Evolutionary conservation across 2,329 filamentous ascomycete genomes (phyloP).

Genomic region (Pseudopithomyces chartarum): DNA sequence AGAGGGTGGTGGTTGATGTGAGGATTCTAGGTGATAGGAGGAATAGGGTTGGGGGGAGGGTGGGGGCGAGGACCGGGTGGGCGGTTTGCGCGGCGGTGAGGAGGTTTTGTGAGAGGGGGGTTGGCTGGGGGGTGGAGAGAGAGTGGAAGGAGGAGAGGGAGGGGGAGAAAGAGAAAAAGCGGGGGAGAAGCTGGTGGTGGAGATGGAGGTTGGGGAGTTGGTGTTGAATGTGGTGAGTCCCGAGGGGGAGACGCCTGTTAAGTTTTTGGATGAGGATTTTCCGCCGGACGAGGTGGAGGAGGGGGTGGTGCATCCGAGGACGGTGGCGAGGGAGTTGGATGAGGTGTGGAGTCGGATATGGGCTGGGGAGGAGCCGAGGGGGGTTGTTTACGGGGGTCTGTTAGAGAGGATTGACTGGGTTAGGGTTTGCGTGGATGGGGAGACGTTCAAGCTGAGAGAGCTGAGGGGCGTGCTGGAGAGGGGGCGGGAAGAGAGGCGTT

Average conservation of each 20-base stretch:
- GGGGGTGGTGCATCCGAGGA: conserved; percentile 31
- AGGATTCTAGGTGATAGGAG: conserved; percentile 27
- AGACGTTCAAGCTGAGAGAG: conserved; percentile 31
- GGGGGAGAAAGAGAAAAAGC: conserved; percentile 16
- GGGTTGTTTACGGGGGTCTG: conserved; percentile 28
- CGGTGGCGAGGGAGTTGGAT: conserved; percentile 34
- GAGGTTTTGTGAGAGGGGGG: conserved; percentile 32
- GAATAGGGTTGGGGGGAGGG: conserved; percentile 23
- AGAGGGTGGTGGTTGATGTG: conserved; percentile 25
- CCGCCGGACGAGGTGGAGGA: conserved; percentile 20
- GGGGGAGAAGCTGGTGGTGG: no score
- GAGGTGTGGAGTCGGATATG: conserved; percentile 43
- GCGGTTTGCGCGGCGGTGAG: conserved; percentile 42
- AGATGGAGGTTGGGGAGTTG: conserved; percentile 33
- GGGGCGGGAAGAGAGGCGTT: conserved; percentile 34
- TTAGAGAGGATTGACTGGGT: conserved; percentile 37
- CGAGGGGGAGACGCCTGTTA: conserved; percentile 8
- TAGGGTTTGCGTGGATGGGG: conserved; percentile 36
- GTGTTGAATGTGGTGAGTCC: conserved; percentile 38
- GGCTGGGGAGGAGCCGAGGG: conserved; percentile 33
- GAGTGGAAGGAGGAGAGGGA: conserved; percentile 7
- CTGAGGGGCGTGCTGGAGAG: conserved; percentile 38
- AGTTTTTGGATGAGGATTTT: conserved; percentile 25
- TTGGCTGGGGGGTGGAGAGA: conserved; percentile 19
- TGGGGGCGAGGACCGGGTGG: conserved; percentile 35